A percentile compares a stretch with the other conserved stretches of the same genome.
Evolutionary conservation across 352 stramenopile species (phyloP).

Genomic region (Phytophthora citricola): DNA sequence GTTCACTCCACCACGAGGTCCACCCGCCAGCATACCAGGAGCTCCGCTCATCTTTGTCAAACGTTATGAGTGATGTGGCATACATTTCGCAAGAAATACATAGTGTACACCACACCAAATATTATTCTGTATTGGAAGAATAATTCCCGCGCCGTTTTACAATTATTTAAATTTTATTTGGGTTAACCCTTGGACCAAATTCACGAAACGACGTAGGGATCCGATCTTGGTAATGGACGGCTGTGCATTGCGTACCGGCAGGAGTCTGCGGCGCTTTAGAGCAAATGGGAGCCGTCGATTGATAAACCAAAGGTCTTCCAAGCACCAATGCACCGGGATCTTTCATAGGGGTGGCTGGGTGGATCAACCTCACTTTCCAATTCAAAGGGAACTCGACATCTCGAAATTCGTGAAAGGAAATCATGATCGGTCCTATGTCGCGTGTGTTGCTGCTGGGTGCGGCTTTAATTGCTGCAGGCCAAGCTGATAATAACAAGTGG

Average conservation of each 20-base stretch:
- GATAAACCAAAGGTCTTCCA: background rate
- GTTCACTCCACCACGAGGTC: constrained; percentile 53
- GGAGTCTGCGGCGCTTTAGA: constrained; percentile 13
- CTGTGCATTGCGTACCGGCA: constrained; percentile 13
- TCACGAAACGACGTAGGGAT: constrained; percentile 21
- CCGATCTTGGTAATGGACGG: constrained; percentile 33
- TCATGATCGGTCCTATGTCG: constrained; percentile 25
- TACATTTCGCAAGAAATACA: constrained; percentile 3
- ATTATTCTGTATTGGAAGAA: background rate
- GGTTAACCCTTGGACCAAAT: background rate
- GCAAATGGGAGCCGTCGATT: constrained; percentile 21
- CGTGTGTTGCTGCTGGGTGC: constrained; percentile 31
- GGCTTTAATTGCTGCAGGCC: constrained; percentile 22
- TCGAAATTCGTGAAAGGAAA: constrained; percentile 6
- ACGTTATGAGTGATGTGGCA: constrained; percentile 16
- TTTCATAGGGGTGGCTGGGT: constrained; percentile 1
- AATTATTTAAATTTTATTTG: no score
- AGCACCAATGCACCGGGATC: constrained; percentile 2
- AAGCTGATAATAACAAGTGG: constrained; percentile 43
- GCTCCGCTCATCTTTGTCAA: constrained; percentile 15
- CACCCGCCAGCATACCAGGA: constrained; percentile 28
- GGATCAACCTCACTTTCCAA: background rate
- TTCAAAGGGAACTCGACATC: background rate
- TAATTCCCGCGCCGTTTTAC: background rate
- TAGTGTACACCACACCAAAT: constrained; percentile 8